These are phyloP conservation scores for Pelargonium citronellum DNA, from an alignment of 441 rosid species.

Conservation along the genomic window DNA sequence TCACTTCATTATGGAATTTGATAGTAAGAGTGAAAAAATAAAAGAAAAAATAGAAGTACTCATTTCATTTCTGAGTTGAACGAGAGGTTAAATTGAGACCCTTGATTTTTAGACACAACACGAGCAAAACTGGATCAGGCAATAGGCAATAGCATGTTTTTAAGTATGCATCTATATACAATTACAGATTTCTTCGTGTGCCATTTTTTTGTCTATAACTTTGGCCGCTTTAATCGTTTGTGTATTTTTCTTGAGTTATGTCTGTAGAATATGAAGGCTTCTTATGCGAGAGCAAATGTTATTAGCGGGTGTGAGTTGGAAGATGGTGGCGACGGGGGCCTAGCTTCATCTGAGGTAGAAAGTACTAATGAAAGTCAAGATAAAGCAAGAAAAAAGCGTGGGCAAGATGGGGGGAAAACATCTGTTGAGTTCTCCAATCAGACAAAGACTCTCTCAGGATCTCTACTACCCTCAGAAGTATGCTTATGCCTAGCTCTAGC, in stretches of 20 bases:
- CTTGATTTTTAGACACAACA: not conserved
- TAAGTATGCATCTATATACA: not conserved
- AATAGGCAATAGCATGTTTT: not conserved
- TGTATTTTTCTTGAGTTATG: slow-evolving; percentile 16
- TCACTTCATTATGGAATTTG: no score
- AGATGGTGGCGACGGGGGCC: slow-evolving; percentile 35
- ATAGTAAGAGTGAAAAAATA: no score
- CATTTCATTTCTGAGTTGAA: no score
- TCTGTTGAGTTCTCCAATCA: slow-evolving; percentile 35
- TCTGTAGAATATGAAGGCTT: slow-evolving; percentile 46
- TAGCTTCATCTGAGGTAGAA: slow-evolving; percentile 30
- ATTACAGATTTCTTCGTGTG: not conserved
- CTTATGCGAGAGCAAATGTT: slow-evolving; percentile 43
- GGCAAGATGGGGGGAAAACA: slow-evolving; percentile 22
- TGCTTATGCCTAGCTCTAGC: slow-evolving; percentile 23
- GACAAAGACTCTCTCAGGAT: slow-evolving; percentile 31
- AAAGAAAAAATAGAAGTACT: no score
- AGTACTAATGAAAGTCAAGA: slow-evolving; percentile 31
- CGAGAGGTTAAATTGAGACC: not conserved
- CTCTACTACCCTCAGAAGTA: slow-evolving; percentile 76
- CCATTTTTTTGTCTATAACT: not conserved
- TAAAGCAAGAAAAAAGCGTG: slow-evolving; percentile 27
- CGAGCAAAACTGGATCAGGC: not conserved
- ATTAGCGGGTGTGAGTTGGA: slow-evolving; percentile 36
- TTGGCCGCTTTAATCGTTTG: not conserved